Conservation (phyloP, 2,329 filamentous ascomycete genomes). For the Lojkania enalia region DNA sequence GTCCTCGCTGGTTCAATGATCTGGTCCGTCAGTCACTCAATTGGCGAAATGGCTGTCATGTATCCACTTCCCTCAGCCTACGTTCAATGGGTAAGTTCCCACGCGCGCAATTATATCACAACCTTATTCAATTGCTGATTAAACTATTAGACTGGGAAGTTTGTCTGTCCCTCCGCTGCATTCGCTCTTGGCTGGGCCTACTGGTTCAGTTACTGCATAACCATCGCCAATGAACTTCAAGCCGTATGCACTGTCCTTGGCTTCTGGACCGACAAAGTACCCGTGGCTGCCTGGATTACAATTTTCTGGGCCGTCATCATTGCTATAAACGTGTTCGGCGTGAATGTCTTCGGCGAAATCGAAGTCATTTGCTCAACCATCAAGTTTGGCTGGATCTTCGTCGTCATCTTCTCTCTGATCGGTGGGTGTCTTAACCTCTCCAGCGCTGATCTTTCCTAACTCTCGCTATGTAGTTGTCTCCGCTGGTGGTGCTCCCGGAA, state of each 20-base stretch:
- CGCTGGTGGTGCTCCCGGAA: constrained; percentile 49
- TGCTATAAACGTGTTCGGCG: constrained; percentile 47
- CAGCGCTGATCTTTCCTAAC: background rate
- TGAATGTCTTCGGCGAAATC: constrained; percentile 51
- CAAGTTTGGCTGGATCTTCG: constrained; percentile 55
- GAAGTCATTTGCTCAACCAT: constrained; percentile 51
- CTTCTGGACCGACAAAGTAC: constrained; percentile 51
- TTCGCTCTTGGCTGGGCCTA: constrained; percentile 55
- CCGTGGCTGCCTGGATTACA: constrained; percentile 50
- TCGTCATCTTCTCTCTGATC: constrained; percentile 52
- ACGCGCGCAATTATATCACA: background rate
- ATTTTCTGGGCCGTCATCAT: constrained; percentile 50
- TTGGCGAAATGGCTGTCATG: constrained; percentile 53
- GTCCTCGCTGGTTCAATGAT: constrained; percentile 45
- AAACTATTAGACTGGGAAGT: constrained; percentile 37
- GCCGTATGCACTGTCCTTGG: constrained; percentile 48
- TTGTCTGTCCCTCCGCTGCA: constrained; percentile 48
- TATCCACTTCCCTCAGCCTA: constrained; percentile 53
- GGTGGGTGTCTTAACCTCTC: constrained; percentile 18
- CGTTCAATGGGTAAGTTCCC: constrained; percentile 48
- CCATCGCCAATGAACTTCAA: constrained; percentile 45
- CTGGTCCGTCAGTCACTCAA: constrained; percentile 52
- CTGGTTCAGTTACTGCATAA: constrained; percentile 51
- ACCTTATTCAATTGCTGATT: background rate
- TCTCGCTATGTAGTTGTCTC: constrained; percentile 39